Base-by-base conservation (phyloP, 2,329 filamentous ascomycete genomes). In the Zasmidium citrigriseum region DNA sequence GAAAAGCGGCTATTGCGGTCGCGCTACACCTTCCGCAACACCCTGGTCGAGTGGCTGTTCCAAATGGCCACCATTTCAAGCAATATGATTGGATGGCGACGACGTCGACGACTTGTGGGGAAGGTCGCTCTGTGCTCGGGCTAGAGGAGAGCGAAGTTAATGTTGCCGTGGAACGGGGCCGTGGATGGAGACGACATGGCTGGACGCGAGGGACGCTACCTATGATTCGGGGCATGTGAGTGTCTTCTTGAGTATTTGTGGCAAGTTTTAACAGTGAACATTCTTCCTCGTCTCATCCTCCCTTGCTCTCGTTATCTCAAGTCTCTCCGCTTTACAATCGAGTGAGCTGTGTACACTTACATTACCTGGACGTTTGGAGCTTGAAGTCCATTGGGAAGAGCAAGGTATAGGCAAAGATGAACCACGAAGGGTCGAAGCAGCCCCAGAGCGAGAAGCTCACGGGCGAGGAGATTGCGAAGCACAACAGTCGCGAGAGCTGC, bases 401-500 rank as follows among this genome's bases (percentile, higher is more conserved):
- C 24, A 45, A 27, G 34, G 16, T n/a, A 12, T 7, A 45, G 54
- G 67, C 68, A 63, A 71, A 65, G 57, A 79, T 79, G 77, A 79
- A 78, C 58, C 77, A 65, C 70, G 57, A 61, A 21, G 54, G 48
- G 4, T 64, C 73, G 46, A 76, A 76, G 64, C 61, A 75, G 62
- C 76, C 72, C 49, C 74, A 77, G 65, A 65, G 63, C 54, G 64
- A 67, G 34, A 78, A 80, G 73, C 77, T 81, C 44, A 52, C 57
- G 23, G 62, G 62, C 24, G 77, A 81, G 45, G 81, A 86, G 60
- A 77, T 90, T 59, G 85, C 86, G 55, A 80, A 91, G 78, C 93
- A 98, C 80, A 89, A 89, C 77, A 88, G 81, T 68, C 83, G 84
- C 68, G 86, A 96, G 67, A 93, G 90, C 52, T 96, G 92, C 78